Percentiles rank a stretch among this genome's conserved stretches.
Conservation (phyloP, 371 early-diverging fungal species). For the Mucor lusitanicus region DNA sequence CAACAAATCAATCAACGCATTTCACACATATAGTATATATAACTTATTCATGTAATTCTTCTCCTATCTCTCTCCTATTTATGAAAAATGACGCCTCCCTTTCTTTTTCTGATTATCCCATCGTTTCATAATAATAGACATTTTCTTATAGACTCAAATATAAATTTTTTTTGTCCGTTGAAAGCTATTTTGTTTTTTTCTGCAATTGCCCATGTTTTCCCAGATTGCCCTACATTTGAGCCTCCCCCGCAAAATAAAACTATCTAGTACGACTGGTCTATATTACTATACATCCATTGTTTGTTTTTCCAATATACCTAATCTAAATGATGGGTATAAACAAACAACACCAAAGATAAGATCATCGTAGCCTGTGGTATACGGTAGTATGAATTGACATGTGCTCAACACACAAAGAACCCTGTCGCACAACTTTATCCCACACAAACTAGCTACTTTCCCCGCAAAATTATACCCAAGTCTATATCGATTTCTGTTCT, state of each 20-base stretch:
- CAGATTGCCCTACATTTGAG: slow-evolving; percentile 25
- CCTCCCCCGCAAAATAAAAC: not conserved
- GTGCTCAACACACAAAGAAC: not conserved
- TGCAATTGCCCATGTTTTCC: slow-evolving; percentile 80
- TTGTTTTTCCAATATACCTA: not conserved
- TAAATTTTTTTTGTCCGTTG: not conserved
- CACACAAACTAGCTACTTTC: not conserved
- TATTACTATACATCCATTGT: not conserved
- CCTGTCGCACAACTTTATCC: not conserved
- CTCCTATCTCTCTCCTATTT: not conserved
- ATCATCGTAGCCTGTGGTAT: not conserved
- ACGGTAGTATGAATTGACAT: not conserved
- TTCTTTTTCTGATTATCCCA: not conserved
- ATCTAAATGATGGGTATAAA: not conserved
- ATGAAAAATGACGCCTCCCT: not conserved
- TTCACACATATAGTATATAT: not conserved
- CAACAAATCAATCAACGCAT: not conserved
- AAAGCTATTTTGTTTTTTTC: slow-evolving; percentile 33
- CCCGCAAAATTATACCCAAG: not conserved
- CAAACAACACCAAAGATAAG: not conserved
- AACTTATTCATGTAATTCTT: not conserved
- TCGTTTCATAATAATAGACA: not conserved
- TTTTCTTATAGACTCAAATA: not conserved
- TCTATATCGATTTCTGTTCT: not conserved
- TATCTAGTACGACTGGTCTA: not conserved